Evolutionary conservation across 2,329 filamentous ascomycete genomes (phyloP).

Genomic region (Orbilia blumenaviensis): DNA sequence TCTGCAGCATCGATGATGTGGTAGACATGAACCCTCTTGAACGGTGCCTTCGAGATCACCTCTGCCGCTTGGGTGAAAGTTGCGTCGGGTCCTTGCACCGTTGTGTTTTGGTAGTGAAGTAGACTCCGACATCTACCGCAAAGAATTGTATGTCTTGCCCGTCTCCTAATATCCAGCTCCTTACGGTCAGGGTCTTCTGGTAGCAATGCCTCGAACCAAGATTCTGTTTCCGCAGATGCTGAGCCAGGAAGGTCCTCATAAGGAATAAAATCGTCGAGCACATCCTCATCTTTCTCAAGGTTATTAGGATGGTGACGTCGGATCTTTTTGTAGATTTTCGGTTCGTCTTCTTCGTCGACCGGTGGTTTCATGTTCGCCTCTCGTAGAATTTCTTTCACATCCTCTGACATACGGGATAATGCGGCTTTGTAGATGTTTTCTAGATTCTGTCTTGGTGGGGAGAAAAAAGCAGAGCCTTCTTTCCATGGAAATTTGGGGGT

Average conservation of each 20-base stretch:
- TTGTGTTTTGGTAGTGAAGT: slow-evolving; percentile 76
- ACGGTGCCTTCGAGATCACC: slow-evolving; percentile 86
- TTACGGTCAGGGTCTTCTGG: neutral
- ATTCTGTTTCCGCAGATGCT: slow-evolving; percentile 1
- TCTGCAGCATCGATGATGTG: slow-evolving; percentile 95
- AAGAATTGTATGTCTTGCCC: slow-evolving; percentile 65
- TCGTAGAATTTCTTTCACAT: slow-evolving; percentile 38
- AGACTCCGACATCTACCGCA: slow-evolving; percentile 90
- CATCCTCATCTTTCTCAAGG: neutral
- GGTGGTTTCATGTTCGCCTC: slow-evolving; percentile 32
- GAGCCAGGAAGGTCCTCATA: slow-evolving; percentile 2
- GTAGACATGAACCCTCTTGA: slow-evolving; percentile 92
- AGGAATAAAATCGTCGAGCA: neutral
- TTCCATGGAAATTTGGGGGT: slow-evolving; percentile 54
- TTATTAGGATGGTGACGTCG: neutral
- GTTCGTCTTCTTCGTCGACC: slow-evolving; percentile 5
- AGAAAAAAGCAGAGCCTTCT: slow-evolving; percentile 7
- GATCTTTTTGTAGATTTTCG: neutral
- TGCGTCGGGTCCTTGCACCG: slow-evolving; percentile 63
- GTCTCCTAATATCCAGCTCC: slow-evolving; percentile 24
- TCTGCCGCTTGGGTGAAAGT: slow-evolving; percentile 81
- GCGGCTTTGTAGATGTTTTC: slow-evolving; percentile 13
- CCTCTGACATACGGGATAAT: slow-evolving; percentile 23
- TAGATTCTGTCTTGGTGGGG: slow-evolving; percentile 54
- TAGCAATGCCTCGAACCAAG: slow-evolving; percentile 13